Evolutionary conservation across 1,284 basidiomycete genomes (phyloP), one percentile per base, ranked within the genome.

Genomic region (Violaceomyces palustris): DNA sequence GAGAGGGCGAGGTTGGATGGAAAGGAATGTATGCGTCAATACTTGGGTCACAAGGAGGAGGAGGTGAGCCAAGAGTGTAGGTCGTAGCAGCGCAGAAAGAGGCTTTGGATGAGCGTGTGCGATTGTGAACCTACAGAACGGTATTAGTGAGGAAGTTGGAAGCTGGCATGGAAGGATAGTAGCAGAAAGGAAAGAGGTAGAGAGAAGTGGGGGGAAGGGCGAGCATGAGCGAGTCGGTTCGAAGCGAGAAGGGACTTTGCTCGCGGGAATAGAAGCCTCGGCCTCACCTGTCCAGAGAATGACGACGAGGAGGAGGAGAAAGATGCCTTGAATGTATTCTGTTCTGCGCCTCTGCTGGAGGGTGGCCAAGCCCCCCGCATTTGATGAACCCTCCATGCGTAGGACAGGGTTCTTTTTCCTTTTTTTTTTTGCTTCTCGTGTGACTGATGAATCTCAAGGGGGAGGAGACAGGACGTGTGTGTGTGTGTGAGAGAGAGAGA

Each of bases 241-340:
- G 15, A 25, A 31, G 26, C 25, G 18, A 28, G n/a, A 36, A 21
- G 7, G 15, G 35, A 7, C 22, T 21, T 28, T 21, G 25, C 23
- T 28, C 15, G 27, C 29, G 35, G 15, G 12, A n/a, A 28, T 11
- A 3, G 41, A 14, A 14, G 11, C 29, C 22, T 25, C 43, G n/a
- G n/a, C n/a, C n/a, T n/a, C n/a, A n/a, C n/a, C n/a, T 7, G 67
- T 91, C 89, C 89, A 93, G 11, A 92, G 80, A 19, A 89, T 63
- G 34, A 91, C 88, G 36, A 93, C 89, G 32, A 83, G 61, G 5
- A 90, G 74, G 18, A 92, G 79, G 22, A 92, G 77, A 27, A 76
- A 74, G 37, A 91, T 82, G 42, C 88, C 88, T 38, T 82, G 67
- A 39, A 80, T 69, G 75, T 88, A 89, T 53, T 85, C 78, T 10